phyloP scores from a whole-genome alignment of 1,284 basidiomycete genomes.

The Polyporus tsugae region DNA sequence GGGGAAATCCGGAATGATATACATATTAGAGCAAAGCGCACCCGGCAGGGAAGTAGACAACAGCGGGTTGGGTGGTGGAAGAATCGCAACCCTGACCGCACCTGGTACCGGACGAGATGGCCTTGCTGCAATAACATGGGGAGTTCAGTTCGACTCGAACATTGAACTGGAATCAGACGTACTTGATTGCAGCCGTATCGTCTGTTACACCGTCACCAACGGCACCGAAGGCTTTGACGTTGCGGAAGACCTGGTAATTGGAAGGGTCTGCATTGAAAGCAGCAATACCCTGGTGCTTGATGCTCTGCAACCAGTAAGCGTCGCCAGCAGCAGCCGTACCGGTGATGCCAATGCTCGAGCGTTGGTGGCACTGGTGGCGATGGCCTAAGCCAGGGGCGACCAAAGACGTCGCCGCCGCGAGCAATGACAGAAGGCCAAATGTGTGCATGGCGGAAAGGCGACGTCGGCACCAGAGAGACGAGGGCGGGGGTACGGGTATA shows the following conservation, averaged over 20 bases:
- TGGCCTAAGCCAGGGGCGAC: slow-evolving; percentile 40
- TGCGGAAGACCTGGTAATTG: slow-evolving; percentile 76
- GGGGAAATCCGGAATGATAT: not conserved
- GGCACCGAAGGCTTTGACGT: slow-evolving; percentile 73
- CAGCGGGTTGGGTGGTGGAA: slow-evolving; percentile 52
- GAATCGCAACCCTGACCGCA: slow-evolving; percentile 60
- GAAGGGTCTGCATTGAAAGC: slow-evolving; percentile 65
- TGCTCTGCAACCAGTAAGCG: slow-evolving; percentile 76
- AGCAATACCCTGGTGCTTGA: slow-evolving; percentile 68
- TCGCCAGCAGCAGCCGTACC: slow-evolving; percentile 62
- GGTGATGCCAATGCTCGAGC: slow-evolving; percentile 46
- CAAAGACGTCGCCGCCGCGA: slow-evolving; percentile 35
- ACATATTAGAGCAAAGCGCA: slow-evolving; percentile 18
- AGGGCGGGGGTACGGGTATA: slow-evolving; percentile 25
- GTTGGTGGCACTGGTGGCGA: slow-evolving; percentile 37
- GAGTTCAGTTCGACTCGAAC: not conserved
- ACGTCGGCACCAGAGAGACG: slow-evolving; percentile 14
- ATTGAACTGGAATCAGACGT: slow-evolving; percentile 16
- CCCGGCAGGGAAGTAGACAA: slow-evolving; percentile 65
- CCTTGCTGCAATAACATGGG: slow-evolving; percentile 46
- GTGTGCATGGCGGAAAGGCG: slow-evolving; percentile 34
- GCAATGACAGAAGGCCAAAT: slow-evolving; percentile 32
- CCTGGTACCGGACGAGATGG: slow-evolving; percentile 63
- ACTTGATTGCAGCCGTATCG: slow-evolving; percentile 79
- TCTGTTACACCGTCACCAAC: slow-evolving; percentile 74